Evolutionary conservation across 345 rosid species (phyloP).

Genomic region (Eucalyptus polybractea): DNA sequence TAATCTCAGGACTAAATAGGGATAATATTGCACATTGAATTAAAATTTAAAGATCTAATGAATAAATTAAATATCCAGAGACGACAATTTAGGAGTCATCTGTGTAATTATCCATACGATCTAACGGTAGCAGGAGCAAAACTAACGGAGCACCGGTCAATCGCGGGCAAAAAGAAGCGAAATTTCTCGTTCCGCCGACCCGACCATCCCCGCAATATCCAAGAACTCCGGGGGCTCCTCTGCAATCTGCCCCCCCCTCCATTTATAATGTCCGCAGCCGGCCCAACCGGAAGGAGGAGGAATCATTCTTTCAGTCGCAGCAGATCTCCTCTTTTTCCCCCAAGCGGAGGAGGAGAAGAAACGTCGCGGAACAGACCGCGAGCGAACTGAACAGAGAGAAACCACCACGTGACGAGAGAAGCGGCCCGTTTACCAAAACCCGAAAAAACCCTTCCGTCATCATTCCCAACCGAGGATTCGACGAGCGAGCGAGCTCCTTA

Average conservation of each 20-base stretch:
- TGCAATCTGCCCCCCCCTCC: neutral
- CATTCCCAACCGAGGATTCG: neutral
- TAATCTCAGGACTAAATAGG: accelerated
- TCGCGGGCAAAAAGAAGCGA: no score
- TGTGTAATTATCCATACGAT: no score
- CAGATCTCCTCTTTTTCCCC: neutral
- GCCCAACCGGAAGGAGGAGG: neutral
- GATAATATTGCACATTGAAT: accelerated
- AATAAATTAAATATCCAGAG: no score
- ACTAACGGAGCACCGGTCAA: no score
- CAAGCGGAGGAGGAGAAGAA: neutral
- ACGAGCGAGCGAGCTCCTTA: neutral
- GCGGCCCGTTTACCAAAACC: neutral
- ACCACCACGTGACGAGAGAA: neutral
- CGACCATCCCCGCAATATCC: neutral
- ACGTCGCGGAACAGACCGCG: neutral
- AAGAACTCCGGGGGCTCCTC: neutral
- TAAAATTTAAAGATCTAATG: accelerated
- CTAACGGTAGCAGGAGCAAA: no score
- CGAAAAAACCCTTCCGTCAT: neutral
- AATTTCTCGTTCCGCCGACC: neutral
- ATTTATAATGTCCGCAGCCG: neutral
- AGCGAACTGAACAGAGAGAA: neutral
- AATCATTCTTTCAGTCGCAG: neutral
- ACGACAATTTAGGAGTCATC: no score